Conservation (phyloP, 2,329 filamentous ascomycete species). For the Clonostachys chloroleuca region DNA sequence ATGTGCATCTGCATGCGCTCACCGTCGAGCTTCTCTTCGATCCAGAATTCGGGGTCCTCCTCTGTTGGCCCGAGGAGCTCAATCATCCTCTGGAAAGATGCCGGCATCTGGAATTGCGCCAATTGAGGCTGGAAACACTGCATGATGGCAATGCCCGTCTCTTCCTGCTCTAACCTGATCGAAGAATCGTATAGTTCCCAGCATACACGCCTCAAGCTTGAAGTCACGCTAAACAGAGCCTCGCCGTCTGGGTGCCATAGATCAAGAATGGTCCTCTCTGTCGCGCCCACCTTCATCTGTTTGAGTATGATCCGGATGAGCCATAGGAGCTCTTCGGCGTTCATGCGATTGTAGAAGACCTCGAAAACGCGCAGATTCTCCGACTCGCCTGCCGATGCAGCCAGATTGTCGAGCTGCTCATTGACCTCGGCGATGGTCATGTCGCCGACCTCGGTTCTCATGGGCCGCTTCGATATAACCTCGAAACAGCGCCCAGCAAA, state of each 20-base stretch:
- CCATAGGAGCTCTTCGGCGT: constrained; percentile 90
- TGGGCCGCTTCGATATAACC: constrained; percentile 77
- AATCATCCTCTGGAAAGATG: constrained; percentile 74
- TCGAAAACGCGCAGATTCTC: constrained; percentile 78
- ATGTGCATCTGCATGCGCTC: constrained; percentile 98
- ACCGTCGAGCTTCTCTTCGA: constrained; percentile 96
- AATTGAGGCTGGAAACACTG: constrained; percentile 95
- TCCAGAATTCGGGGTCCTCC: constrained; percentile 81
- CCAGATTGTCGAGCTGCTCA: constrained; percentile 72
- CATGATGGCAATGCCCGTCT: constrained; percentile 76
- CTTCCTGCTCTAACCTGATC: constrained; percentile 68
- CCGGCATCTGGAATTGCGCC: constrained; percentile 84
- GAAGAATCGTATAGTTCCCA: constrained; percentile 83
- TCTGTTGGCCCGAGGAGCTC: constrained; percentile 59
- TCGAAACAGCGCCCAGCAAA: constrained; percentile 89
- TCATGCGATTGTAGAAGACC: constrained; percentile 86
- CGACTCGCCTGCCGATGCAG: constrained; percentile 72
- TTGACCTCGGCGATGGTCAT: constrained; percentile 92
- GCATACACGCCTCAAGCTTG: constrained; percentile 83
- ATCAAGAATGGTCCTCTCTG: constrained; percentile 83
- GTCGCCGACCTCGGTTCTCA: constrained; percentile 67
- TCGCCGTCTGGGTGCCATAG: constrained; percentile 78
- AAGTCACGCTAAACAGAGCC: constrained; percentile 82
- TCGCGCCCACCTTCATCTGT: constrained; percentile 70
- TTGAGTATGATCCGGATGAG: constrained; percentile 88